phyloP scores from a whole-genome alignment of 2,329 filamentous ascomycete genomes.

The Microcyclospora tardicrescens region DNA sequence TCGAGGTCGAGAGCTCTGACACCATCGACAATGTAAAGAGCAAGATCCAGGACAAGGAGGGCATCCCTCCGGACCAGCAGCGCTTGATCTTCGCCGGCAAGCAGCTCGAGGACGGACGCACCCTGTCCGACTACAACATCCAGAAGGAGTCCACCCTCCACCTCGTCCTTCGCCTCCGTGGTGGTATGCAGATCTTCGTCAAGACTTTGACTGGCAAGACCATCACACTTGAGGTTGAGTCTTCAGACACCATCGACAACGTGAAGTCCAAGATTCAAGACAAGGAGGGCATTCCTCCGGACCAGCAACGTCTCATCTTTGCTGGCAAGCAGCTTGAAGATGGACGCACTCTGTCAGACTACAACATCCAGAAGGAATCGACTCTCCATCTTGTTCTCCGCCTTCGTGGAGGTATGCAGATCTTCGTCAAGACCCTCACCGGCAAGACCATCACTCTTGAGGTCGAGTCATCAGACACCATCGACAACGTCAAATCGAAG shows the following conservation, averaged over 20 bases:
- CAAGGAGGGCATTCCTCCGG: conserved; percentile 91
- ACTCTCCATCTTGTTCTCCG: conserved; percentile 53
- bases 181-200: conserved; percentile 6
- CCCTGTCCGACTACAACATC: conserved; percentile 85
- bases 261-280: conserved; percentile 97
- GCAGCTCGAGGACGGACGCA: conserved; percentile 89
- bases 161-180: background rate
- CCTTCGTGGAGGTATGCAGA: conserved; percentile 59
- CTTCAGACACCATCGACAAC: conserved; percentile 83
- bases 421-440: conserved; percentile 34
- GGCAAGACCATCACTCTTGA: conserved; percentile 93
- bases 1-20: conserved; percentile 59
- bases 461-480: conserved; percentile 79
- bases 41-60: conserved; percentile 97
- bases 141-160: conserved; percentile 54
- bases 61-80: conserved; percentile 91
- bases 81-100: conserved; percentile 93
- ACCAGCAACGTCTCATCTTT: conserved; percentile 93
- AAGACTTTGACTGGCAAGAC: conserved; percentile 54
- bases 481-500: conserved; percentile 90
- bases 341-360: conserved; percentile 76
- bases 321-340: conserved; percentile 95
- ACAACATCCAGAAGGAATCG: conserved; percentile 76
- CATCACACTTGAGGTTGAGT: conserved; percentile 55
- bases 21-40: conserved; percentile 95